These are phyloP conservation scores for Phytophthora ohioensis DNA, from an alignment of 352 stramenopile genomes.

Conservation along the genomic window DNA sequence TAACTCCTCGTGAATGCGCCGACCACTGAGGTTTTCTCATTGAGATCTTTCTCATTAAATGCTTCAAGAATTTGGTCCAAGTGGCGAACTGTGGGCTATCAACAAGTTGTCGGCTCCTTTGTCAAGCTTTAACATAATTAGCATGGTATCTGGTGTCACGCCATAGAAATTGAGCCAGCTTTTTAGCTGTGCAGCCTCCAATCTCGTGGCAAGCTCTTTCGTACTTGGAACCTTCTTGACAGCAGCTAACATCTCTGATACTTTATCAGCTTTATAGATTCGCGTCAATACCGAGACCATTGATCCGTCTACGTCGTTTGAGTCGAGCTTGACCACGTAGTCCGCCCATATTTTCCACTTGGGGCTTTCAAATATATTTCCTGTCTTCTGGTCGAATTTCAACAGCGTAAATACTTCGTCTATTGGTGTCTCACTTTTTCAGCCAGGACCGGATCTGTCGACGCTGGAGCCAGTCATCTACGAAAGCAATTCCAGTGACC, in stretches of 20 bases:
- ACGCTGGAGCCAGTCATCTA: no score
- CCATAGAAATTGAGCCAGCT: background rate
- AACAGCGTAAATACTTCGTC: conserved; percentile 1
- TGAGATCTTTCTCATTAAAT: no score
- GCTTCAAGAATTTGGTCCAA: no score
- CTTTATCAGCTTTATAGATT: background rate
- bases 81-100: background rate
- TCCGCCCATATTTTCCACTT: background rate
- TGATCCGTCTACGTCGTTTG: background rate
- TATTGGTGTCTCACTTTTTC: no score
- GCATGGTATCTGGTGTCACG: no score
- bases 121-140: no score
- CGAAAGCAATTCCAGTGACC: no score
- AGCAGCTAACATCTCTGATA: background rate
- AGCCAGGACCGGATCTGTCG: no score
- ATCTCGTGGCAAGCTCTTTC: background rate
- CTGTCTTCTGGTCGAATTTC: conserved; percentile 1
- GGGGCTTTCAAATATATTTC: background rate
- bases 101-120: background rate
- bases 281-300: background rate
- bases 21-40: background rate
- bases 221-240: background rate
- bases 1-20: background rate
- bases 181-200: background rate
- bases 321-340: background rate